These are phyloP conservation scores for Nakaseomyces kungkrabaensis DNA, from an alignment of 1,139 yeast genomes.

Conservation along the genomic window DNA sequence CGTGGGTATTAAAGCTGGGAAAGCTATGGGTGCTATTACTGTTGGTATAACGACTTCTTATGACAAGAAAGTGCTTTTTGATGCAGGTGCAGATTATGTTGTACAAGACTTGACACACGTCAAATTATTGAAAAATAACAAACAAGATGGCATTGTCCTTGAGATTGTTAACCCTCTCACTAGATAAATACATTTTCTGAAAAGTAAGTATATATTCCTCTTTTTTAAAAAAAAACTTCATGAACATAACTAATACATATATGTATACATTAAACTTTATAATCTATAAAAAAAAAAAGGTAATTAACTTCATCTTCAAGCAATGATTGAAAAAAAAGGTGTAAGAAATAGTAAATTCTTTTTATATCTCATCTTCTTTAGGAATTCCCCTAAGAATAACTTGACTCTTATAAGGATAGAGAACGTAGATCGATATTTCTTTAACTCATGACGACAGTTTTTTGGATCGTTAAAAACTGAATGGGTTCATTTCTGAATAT, in stretches of 20 bases:
- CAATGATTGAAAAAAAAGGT: no score
- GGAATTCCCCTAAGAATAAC: no score
- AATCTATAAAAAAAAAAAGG: no score
- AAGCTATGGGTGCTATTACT: slow-evolving; percentile 64
- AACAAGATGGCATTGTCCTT: slow-evolving; percentile 15
- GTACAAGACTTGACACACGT: slow-evolving; percentile 51
- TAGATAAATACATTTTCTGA: no score
- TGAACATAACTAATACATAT: no score
- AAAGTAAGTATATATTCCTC: no score
- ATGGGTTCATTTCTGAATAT: neutral
- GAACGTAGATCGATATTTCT: neutral
- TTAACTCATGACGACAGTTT: neutral
- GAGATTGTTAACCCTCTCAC: neutral
- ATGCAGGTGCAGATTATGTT: slow-evolving; percentile 66
- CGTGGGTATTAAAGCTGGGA: slow-evolving; percentile 70
- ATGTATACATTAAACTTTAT: no score
- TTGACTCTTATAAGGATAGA: neutral
- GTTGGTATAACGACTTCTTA: slow-evolving; percentile 70
- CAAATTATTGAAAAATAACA: slow-evolving; percentile 24
- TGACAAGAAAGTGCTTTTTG: slow-evolving; percentile 49
- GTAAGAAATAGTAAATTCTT: no score
- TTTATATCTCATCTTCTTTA: no score
- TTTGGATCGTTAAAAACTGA: neutral
- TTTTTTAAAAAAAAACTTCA: no score
- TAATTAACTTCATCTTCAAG: no score